Conservation (phyloP, 192 early-diverging fungal genomes). For the Mortierella hygrophila region DNA sequence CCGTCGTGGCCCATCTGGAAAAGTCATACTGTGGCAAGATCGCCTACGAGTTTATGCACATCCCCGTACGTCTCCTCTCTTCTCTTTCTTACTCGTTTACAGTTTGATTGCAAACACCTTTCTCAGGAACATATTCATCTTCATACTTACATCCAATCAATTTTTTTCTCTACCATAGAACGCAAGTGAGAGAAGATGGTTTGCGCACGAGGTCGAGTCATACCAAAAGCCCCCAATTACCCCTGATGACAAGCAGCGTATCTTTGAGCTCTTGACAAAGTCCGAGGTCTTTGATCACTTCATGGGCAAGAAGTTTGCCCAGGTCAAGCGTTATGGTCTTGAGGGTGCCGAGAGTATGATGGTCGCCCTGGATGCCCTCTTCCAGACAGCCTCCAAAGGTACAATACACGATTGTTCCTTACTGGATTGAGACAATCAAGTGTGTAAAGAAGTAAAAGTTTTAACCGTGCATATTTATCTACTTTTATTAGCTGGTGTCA, state of each 20-base stretch:
- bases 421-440: constrained; percentile 16
- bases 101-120: not conserved
- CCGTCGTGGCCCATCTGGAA: constrained; percentile 80
- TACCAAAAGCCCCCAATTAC: constrained; percentile 69
- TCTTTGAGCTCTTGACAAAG: constrained; percentile 80
- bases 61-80: constrained; percentile 70
- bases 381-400: constrained; percentile 76
- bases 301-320: constrained; percentile 97
- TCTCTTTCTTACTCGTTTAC: not conserved
- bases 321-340: constrained; percentile 96
- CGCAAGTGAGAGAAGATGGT: constrained; percentile 90
- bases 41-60: constrained; percentile 96
- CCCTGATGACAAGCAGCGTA: constrained; percentile 76
- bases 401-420: not conserved
- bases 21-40: constrained; percentile 84
- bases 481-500: constrained; percentile 71
- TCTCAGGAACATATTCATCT: not conserved
- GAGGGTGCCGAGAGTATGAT: constrained; percentile 98
- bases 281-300: constrained; percentile 97
- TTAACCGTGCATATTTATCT: constrained; percentile 4
- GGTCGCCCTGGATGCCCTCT: constrained; percentile 89
- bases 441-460: not conserved
- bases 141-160: not conserved
- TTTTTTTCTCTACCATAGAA: constrained; percentile 57
- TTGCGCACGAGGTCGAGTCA: constrained; percentile 86